These are phyloP conservation scores for Sclerotinia glacialis DNA, from an alignment of 2,329 filamentous ascomycete genomes.

Conservation along the genomic window DNA sequence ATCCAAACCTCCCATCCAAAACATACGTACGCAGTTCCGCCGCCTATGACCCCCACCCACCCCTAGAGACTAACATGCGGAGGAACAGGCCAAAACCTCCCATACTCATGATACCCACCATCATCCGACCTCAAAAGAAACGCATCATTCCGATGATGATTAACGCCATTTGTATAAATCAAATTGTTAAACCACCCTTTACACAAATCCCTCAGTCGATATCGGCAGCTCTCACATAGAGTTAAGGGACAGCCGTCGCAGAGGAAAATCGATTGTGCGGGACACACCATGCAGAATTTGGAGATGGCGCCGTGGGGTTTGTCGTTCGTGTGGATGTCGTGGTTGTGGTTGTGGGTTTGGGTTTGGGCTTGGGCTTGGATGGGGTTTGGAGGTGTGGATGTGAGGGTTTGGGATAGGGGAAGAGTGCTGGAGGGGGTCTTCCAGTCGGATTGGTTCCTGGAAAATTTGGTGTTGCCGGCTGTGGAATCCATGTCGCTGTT, in stretches of 20 bases:
- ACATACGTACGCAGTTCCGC: no score
- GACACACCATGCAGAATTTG: slow-evolving; percentile 11
- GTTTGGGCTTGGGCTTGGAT: no score
- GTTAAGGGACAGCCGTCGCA: slow-evolving; percentile 12
- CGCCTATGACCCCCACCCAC: neutral
- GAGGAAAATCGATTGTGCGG: neutral
- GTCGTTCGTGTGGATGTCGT: neutral
- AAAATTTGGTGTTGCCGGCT: neutral
- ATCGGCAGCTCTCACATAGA: slow-evolving; percentile 8
- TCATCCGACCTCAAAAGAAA: slow-evolving; percentile 5
- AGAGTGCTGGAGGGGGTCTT: neutral
- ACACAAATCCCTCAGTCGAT: neutral
- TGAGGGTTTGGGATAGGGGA: neutral
- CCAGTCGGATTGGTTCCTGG: neutral
- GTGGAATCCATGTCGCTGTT: neutral
- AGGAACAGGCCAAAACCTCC: neutral
- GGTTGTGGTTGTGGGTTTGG: no score
- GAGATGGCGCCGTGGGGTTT: neutral
- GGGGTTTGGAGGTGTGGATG: neutral
- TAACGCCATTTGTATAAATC: neutral
- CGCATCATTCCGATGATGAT: slow-evolving; percentile 10
- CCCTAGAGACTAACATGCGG: neutral
- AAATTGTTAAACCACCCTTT: slow-evolving; percentile 5
- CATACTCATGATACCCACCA: slow-evolving; percentile 12
- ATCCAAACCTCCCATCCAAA: neutral